Percentiles rank a stretch among this genome's conserved stretches.
phyloP scores from a whole-genome alignment of 208 protist species.

The Phytomonas francai region DNA sequence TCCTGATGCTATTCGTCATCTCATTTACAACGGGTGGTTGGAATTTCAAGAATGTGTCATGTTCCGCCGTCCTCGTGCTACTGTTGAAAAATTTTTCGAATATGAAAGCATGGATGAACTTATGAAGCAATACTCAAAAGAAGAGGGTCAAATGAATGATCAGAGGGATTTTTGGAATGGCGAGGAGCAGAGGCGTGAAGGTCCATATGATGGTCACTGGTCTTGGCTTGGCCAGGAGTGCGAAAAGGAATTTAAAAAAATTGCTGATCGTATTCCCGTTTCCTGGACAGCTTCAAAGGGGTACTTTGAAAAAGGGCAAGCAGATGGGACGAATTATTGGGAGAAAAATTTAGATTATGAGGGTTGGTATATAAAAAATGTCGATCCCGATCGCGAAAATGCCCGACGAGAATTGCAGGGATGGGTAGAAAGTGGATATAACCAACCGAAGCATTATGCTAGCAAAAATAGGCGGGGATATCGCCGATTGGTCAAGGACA shows the following conservation, averaged over 20 bases:
- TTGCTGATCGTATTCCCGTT: slow-evolving; percentile 70
- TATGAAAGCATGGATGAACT: slow-evolving; percentile 65
- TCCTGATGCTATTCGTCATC: slow-evolving; percentile 78
- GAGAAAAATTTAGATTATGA: slow-evolving; percentile 91
- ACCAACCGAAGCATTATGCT: slow-evolving; percentile 84
- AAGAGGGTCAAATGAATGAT: slow-evolving; percentile 70
- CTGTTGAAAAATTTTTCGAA: slow-evolving; percentile 79
- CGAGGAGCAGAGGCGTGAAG: slow-evolving; percentile 78
- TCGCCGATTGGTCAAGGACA: slow-evolving; percentile 83
- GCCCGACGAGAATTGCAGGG: slow-evolving; percentile 75
- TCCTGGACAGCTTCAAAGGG: slow-evolving; percentile 81
- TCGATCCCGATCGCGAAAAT: slow-evolving; percentile 80
- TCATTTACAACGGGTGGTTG: slow-evolving; percentile 86
- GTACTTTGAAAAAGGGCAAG: slow-evolving; percentile 77
- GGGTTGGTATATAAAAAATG: slow-evolving; percentile 89
- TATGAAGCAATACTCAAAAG: slow-evolving; percentile 54
- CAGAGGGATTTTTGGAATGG: slow-evolving; percentile 84
- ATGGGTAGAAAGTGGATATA: slow-evolving; percentile 83
- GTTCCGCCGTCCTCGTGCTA: slow-evolving; percentile 64
- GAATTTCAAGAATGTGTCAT: slow-evolving; percentile 81
- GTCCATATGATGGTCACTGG: slow-evolving; percentile 83
- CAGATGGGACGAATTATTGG: slow-evolving; percentile 86
- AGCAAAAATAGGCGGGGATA: slow-evolving; percentile 88
- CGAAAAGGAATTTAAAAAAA: slow-evolving; percentile 75
- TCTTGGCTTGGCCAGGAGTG: slow-evolving; percentile 75